Percentiles rank a stretch among this genome's conserved stretches.
Conservation (phyloP, 306 rosid species). For the Lablab purpureus region DNA sequence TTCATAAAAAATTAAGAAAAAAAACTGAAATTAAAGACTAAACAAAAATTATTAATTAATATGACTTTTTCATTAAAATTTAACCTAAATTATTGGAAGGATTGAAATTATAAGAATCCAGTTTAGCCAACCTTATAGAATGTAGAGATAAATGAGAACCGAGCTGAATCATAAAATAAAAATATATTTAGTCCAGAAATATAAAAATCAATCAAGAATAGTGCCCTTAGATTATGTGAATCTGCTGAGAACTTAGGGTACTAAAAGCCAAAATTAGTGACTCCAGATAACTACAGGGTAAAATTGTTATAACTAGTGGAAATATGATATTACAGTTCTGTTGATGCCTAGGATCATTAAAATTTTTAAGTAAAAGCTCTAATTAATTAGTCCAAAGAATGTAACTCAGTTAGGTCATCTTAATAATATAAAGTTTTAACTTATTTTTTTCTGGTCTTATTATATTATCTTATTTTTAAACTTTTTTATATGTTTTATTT, state of each 20-base stretch:
- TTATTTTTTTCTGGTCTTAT: too few species aligned
- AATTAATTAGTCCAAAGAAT: too few species aligned
- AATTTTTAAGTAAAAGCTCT: too few species aligned
- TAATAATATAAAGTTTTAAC: too few species aligned
- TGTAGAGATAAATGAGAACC: not conserved
- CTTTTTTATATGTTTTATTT: too few species aligned
- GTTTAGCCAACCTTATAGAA: not conserved
- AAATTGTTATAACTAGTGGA: not conserved
- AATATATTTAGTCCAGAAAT: not conserved
- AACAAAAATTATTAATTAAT: too few species aligned
- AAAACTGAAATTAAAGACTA: too few species aligned
- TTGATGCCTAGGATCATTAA: not conserved
- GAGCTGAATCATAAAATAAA: not conserved
- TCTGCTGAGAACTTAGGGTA: conserved; percentile 1
- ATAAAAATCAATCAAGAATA: conserved; percentile 13
- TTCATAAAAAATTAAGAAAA: too few species aligned
- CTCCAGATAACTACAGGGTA: conserved; percentile 24
- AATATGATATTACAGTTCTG: conserved; percentile 13
- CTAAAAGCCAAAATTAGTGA: conserved; percentile 28
- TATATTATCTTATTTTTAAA: too few species aligned
- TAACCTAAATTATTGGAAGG: too few species aligned
- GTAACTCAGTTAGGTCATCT: too few species aligned
- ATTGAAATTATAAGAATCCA: not conserved
- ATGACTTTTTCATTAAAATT: too few species aligned
- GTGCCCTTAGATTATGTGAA: conserved; percentile 12